Conservation (phyloP, 2,329 filamentous ascomycete species). For the Paraconiothyrium brasiliense region DNA sequence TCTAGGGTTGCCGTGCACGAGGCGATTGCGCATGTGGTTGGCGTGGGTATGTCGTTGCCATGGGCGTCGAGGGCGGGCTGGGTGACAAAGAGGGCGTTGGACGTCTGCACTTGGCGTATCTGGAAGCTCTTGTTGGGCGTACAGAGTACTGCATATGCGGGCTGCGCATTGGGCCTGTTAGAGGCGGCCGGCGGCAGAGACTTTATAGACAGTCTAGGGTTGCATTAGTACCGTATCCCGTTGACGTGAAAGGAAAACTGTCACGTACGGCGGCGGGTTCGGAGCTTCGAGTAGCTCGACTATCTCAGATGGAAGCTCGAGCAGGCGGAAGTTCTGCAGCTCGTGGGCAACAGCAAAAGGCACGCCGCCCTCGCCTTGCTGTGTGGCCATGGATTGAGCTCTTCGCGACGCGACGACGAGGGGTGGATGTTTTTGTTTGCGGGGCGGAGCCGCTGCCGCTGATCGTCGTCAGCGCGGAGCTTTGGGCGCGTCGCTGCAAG, state of each 20-base stretch:
- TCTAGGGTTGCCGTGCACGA: conserved; percentile 57
- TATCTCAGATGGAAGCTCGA: conserved; percentile 69
- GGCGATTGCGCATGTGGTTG: conserved; percentile 54
- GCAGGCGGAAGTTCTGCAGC: conserved; percentile 65
- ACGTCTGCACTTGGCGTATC: conserved; percentile 71
- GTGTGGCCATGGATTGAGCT: conserved; percentile 54
- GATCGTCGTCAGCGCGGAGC: conserved; percentile 25
- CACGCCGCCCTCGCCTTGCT: conserved; percentile 51
- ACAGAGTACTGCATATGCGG: conserved; percentile 66
- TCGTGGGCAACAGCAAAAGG: conserved; percentile 55
- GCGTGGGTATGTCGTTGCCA: conserved; percentile 43
- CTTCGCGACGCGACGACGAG: conserved; percentile 18
- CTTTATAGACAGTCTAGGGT: conserved; percentile 48
- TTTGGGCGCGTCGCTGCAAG: conserved; percentile 21
- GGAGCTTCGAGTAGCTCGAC: conserved; percentile 62
- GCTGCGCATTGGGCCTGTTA: conserved; percentile 35
- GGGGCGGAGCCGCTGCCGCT: conserved; percentile 17
- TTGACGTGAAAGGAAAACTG: conserved; percentile 29
- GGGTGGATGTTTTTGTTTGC: conserved; percentile 28
- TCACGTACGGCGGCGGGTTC: conserved; percentile 54
- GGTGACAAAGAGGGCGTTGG: conserved; percentile 68
- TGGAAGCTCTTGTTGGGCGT: conserved; percentile 66
- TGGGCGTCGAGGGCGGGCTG: conserved; percentile 52
- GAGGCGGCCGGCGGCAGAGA: conserved; percentile 38
- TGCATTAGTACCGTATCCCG: conserved; percentile 33